phyloP scores from a whole-genome alignment of 2,329 filamentous ascomycete species.

The Tolypocladium cylindrosporum region DNA sequence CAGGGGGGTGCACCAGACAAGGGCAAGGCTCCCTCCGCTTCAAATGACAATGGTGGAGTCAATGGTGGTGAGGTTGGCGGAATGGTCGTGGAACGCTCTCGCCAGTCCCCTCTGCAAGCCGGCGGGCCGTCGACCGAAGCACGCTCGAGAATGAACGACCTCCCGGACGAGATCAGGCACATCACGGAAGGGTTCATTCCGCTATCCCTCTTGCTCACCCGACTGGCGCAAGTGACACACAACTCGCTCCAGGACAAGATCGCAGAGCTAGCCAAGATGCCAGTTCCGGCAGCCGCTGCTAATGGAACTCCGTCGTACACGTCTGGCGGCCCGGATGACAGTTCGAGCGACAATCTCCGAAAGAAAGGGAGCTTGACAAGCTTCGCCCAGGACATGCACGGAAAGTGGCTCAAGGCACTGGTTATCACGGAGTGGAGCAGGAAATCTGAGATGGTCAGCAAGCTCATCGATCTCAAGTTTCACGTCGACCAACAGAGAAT shows the following conservation, averaged over 20 bases:
- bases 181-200: conserved; percentile 69
- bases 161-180: conserved; percentile 56
- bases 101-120: neutral
- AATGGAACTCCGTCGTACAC: conserved; percentile 37
- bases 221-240: conserved; percentile 75
- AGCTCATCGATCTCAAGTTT: conserved; percentile 75
- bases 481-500: conserved; percentile 58
- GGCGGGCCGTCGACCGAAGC: conserved; percentile 2
- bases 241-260: conserved; percentile 66
- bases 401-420: conserved; percentile 85
- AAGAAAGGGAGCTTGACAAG: conserved; percentile 70
- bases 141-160: conserved; percentile 37
- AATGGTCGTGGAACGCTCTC: conserved; percentile 8
- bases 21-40: conserved; percentile 13
- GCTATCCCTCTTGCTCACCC: conserved; percentile 62
- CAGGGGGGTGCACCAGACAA: conserved; percentile 20
- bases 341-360: conserved; percentile 52
- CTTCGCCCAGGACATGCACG: conserved; percentile 70
- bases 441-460: conserved; percentile 68
- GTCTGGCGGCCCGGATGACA: conserved; percentile 37
- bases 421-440: conserved; percentile 87
- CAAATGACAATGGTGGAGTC: conserved; percentile 8
- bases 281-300: conserved; percentile 37
- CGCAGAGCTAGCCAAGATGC: conserved; percentile 58
- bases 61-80: conserved; percentile 16